Evolutionary conservation across 306 rosid species (phyloP), one percentile per base, ranked within the genome.

Genomic region (Quercus rubra): DNA sequence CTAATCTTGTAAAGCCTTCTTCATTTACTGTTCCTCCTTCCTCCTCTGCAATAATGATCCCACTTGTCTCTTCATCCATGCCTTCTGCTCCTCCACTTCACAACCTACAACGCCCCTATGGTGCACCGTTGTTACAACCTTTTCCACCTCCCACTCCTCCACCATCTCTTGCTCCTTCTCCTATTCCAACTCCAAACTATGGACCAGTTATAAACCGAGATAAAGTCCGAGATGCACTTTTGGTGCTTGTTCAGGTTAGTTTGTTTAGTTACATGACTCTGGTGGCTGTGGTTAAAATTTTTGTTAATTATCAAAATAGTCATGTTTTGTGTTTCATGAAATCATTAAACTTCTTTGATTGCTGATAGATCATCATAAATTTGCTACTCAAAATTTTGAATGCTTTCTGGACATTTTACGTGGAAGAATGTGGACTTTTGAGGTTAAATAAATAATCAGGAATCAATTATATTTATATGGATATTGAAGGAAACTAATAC

Each of bases 191-290:
- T 79, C 78, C 88, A 33, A 84, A 80, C 80, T 71, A 81, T 74
- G 88, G 83, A 73, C 76, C 86, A 58, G 87, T 66, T 79, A 77
- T 86, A 75, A 86, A 84, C 55, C 80, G 90, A 71, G 92, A 88
- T 75, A 84, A 82, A 86, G 85, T 88, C 62, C 88, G 86, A 72
- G 89, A 88, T 66, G 89, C 88, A 59, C 87, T 88, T 71, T 80
- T 88, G 64, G 77, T 79, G 82, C 90, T 88, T 56, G 86, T 86
- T 79, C 92, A 88, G 92, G 92, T 88, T 78, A 72, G 92, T 85
- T 66, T 59, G 51, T 80, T 69, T 83, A 25, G 55, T 70, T 79
- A 19, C 72, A 67, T 67, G 17, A 20, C 31, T 30, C 7, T 9
- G 51, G 71, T 6, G 28, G 20, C 5, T 35, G 3, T 6, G 12